Evolutionary conservation across 23 red algal species (phyloP).

Genomic region (Agarophyton chilense): DNA sequence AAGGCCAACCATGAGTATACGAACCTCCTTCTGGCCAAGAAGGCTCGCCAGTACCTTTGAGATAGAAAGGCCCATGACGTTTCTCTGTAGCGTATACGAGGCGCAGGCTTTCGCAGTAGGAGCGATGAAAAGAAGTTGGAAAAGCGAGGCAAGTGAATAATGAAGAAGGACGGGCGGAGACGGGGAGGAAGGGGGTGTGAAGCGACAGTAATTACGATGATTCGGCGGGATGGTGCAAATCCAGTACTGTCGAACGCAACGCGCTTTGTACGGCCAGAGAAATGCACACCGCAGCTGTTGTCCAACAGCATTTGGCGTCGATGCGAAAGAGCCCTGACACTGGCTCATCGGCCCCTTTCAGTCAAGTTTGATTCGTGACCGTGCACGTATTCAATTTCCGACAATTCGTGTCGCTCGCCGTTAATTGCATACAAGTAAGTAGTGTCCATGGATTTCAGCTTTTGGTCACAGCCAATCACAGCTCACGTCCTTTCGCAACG

Average conservation of each 20-base stretch:
- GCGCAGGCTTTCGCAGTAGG: background rate
- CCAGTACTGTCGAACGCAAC: background rate
- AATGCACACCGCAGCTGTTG: conserved; percentile 31
- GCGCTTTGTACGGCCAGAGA: conserved; percentile 28
- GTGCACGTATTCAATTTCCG: background rate
- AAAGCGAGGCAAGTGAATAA: background rate
- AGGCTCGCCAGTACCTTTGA: conserved; percentile 90
- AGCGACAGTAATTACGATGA: background rate
- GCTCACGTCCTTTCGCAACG: no score
- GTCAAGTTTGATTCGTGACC: conserved; percentile 46
- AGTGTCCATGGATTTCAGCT: background rate
- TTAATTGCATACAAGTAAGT: conserved; percentile 1
- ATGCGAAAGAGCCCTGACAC: conserved; percentile 25
- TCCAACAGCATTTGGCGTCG: conserved; percentile 35
- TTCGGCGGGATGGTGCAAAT: background rate
- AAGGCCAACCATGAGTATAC: conserved; percentile 95
- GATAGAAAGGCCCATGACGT: conserved; percentile 92
- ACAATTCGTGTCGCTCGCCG: background rate
- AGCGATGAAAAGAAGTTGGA: background rate
- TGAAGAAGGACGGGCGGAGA: background rate
- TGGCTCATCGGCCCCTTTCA: conserved; percentile 19
- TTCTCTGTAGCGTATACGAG: background rate
- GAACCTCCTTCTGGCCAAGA: conserved; percentile 97
- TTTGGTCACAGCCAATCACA: background rate
- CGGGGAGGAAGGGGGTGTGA: background rate